Base-by-base conservation (phyloP, 1,284 basidiomycete genomes). In the Prillingera fragicola region DNA sequence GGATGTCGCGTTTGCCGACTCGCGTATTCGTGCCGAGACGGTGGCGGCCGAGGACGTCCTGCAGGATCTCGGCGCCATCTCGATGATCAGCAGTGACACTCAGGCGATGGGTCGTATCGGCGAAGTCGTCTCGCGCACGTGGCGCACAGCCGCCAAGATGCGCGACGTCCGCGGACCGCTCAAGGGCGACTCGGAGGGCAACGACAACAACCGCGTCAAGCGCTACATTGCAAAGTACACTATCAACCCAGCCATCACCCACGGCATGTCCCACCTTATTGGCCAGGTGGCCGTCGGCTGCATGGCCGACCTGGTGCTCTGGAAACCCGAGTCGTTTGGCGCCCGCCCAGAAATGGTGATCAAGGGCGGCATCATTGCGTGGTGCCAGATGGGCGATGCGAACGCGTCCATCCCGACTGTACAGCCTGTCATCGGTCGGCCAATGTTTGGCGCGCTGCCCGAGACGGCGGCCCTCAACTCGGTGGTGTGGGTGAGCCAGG, bases 51-150 rank as follows among this genome's bases (percentile, higher is more conserved):
- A 99, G 67, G 95, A 99, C 63, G 85, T 98, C 15, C 74, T 98
- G 29, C 94, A 98, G 48, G 94, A 98, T 65, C 79, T 73, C 0
- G 95, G 95, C 1, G 91, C 94, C 1, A 96, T 99, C 35, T 84
- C 87, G 3, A 95, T 97, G 82, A 95, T 97, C 58, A 86, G 83
- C 52, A 90, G 87, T 4, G 94, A 98, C 67, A 86, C 89, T 2
- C 92, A 95, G 70, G 94, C 94, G 0, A 97, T 98, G 95, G 94
- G 95, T 14, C 80, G 91, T 10, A 90, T 98, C 9, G 95, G 91
- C 9, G 95, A 99, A 68, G 94, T 98, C 7, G 75, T 92, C 7
- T 80, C 83, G 31, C 76, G 95, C 31, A 96, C 95, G 0, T 99
- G 95, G 95, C 78, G 92, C 28, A 97, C 95, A 0, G 95, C 95